Conservation (phyloP, 2,329 filamentous ascomycete species). For the Aspergillus brasiliensis region DNA sequence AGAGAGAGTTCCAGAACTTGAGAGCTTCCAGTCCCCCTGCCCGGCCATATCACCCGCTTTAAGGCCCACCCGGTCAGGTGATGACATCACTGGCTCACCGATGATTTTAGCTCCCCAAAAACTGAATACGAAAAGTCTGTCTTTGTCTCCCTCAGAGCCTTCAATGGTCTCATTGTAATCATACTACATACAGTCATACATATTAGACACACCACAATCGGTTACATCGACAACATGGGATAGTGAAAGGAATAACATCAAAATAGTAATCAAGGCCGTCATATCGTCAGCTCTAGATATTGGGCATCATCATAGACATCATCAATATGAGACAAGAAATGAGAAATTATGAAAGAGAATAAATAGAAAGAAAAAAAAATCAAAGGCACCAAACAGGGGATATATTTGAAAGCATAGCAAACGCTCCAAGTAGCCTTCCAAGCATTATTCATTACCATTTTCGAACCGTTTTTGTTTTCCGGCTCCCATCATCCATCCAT, state of each 20-base stretch:
- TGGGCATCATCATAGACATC: constrained; percentile 19
- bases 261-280: constrained; percentile 14
- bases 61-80: too few relatives aligned
- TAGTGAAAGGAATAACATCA: not conserved
- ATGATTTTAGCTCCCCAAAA: too few relatives aligned
- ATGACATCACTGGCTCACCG: too few relatives aligned
- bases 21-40: too few relatives aligned
- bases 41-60: too few relatives aligned
- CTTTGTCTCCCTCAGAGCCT: too few relatives aligned
- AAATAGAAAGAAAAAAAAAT: constrained; percentile 3
- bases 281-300: constrained; percentile 25
- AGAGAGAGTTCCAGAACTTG: too few relatives aligned
- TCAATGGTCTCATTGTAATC: constrained; percentile 2
- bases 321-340: constrained; percentile 12
- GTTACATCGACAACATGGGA: not conserved
- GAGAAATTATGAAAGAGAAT: not conserved
- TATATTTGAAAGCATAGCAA: not conserved
- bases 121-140: too few relatives aligned
- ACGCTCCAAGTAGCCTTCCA: constrained; percentile 1
- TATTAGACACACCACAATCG: not conserved
- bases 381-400: not conserved
- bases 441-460: constrained; percentile 15
- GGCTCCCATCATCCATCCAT: not conserved
- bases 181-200: not conserved
- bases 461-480: not conserved